phyloP scores from a whole-genome alignment of 352 stramenopile genomes.

The Phytophthora sp. region DNA sequence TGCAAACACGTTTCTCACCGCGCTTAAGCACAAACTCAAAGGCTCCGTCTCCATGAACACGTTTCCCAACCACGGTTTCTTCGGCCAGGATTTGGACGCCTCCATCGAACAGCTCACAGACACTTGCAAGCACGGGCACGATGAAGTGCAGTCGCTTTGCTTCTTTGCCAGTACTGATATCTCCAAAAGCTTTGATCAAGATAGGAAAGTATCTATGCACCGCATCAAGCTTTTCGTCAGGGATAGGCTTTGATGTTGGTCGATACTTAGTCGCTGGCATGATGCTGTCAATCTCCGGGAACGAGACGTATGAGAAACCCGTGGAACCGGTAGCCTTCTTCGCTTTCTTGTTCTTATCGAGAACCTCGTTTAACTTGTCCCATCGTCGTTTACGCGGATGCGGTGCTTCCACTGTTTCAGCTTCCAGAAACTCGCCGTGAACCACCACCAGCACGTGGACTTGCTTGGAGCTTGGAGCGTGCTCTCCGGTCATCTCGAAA shows the following conservation, averaged over 20 bases:
- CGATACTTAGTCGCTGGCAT: constrained; percentile 17
- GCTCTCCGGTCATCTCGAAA: no score
- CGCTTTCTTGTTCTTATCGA: constrained; percentile 24
- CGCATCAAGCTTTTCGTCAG: constrained; percentile 22
- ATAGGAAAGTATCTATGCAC: constrained; percentile 24
- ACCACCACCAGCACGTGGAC: no score
- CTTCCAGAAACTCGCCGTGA: no score
- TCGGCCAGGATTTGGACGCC: constrained; percentile 26
- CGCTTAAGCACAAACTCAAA: constrained; percentile 37
- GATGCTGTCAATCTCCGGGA: constrained; percentile 16
- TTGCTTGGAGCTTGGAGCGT: no score
- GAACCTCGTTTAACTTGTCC: constrained; percentile 26
- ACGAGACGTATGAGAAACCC: constrained; percentile 29
- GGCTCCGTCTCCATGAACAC: constrained; percentile 23
- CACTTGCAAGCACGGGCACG: constrained; percentile 18
- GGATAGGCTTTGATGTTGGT: constrained; percentile 19
- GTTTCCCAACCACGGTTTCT: no score
- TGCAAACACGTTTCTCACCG: constrained; percentile 25
- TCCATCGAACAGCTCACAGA: constrained; percentile 28
- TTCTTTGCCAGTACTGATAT: constrained; percentile 1
- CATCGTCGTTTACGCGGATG: constrained; percentile 22
- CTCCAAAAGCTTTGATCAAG: constrained; percentile 21
- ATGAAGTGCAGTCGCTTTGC: no score
- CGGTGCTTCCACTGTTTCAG: background rate
- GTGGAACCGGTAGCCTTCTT: constrained; percentile 16